phyloP scores from a whole-genome alignment of 768 basidiomycete species.

The Panaeolus papilionaceus region DNA sequence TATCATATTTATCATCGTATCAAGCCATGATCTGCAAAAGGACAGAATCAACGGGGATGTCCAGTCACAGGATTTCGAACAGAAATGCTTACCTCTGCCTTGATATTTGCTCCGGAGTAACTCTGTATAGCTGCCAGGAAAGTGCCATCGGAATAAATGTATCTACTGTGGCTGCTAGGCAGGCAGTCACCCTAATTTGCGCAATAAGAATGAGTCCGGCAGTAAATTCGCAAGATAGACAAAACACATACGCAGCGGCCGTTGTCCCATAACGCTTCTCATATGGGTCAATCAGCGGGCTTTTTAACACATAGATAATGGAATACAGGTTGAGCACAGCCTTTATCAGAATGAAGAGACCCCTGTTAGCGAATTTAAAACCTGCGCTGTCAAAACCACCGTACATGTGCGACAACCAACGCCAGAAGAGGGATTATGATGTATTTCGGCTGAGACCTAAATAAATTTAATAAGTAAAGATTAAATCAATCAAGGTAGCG shows the following conservation, averaged over 20 bases:
- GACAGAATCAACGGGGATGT: background rate
- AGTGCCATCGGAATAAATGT: conserved; percentile 27
- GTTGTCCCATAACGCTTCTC: conserved; percentile 24
- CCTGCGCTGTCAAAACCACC: background rate
- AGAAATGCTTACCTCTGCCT: conserved; percentile 23
- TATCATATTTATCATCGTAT: conserved; percentile 27
- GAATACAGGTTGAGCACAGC: conserved; percentile 31
- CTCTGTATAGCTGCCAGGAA: conserved; percentile 26
- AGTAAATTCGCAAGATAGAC: background rate
- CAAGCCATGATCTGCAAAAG: conserved; percentile 22
- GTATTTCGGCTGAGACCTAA: conserved; percentile 25
- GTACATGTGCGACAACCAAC: conserved; percentile 28
- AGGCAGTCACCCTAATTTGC: conserved; percentile 21
- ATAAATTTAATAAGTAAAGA: background rate
- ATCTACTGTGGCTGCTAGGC: conserved; percentile 26
- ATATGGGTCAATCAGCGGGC: conserved; percentile 23
- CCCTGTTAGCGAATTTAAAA: background rate
- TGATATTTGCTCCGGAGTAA: conserved; percentile 23
- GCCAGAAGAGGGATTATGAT: conserved; percentile 23
- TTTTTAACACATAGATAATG: conserved; percentile 28
- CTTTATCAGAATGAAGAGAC: conserved; percentile 12
- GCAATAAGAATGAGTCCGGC: background rate
- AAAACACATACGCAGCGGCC: conserved; percentile 25
- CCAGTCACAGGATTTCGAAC: background rate
- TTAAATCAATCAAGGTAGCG: background rate